Percentiles rank a stretch among this genome's conserved stretches.
Conservation (phyloP, 78 protist genomes). For the Speleostelium caveatum region DNA sequence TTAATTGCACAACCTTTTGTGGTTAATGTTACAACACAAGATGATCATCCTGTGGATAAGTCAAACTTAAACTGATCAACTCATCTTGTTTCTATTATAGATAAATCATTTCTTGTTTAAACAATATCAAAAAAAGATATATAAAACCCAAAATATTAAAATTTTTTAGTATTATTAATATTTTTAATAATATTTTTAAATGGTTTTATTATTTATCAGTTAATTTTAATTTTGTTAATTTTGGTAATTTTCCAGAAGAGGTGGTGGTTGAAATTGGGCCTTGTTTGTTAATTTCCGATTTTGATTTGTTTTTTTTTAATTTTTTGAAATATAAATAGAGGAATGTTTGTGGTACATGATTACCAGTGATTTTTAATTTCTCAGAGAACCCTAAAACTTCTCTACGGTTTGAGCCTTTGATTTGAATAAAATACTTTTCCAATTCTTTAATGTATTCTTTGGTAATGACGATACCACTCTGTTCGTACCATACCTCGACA, state of each 20-base stretch:
- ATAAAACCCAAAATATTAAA: no score
- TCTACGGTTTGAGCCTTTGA: conserved; percentile 64
- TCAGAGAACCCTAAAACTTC: conserved; percentile 60
- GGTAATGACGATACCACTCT: conserved; percentile 59
- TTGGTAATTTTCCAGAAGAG: conserved; percentile 9
- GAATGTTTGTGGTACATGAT: conserved; percentile 77
- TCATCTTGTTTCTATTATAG: no score
- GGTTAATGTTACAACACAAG: no score
- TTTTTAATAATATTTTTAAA: neutral
- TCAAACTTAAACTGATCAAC: no score
- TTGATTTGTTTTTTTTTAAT: conserved; percentile 55
- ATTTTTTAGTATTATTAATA: neutral
- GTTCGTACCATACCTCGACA: conserved; percentile 69
- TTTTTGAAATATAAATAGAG: conserved; percentile 66
- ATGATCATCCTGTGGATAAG: no score
- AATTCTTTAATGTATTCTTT: conserved; percentile 72
- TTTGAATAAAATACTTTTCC: conserved; percentile 69
- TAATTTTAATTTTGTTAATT: conserved; percentile 14
- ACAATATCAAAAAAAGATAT: no score
- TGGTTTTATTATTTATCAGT: neutral
- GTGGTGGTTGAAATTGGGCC: no score
- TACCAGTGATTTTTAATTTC: conserved; percentile 52
- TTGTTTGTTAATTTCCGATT: neutral
- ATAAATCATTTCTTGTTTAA: no score
- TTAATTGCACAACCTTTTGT: no score